Percentiles rank a stretch among this genome's conserved stretches.
phyloP scores from a whole-genome alignment of 208 protist species.

The Acanthamoeba castellanii region DNA sequence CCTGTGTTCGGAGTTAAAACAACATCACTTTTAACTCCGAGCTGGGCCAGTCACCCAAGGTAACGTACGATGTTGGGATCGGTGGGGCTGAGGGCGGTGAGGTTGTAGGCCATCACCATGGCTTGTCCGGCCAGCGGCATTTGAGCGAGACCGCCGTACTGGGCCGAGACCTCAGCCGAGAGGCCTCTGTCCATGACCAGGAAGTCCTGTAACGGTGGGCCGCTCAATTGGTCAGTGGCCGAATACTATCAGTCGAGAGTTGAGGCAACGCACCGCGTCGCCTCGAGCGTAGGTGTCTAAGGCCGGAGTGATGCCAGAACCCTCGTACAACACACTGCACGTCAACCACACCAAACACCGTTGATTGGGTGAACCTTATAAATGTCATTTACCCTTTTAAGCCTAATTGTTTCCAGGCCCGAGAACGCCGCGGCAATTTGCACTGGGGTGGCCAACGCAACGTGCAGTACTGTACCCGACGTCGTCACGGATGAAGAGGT shows the following conservation, averaged over 20 bases:
- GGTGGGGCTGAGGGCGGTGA: constrained; percentile 11
- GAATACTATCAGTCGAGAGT: no score
- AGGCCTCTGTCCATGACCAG: background rate
- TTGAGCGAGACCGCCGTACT: background rate
- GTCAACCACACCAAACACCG: no score
- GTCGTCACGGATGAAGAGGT: constrained; percentile 15
- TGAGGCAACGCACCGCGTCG: background rate
- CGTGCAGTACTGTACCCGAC: background rate
- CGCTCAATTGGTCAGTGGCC: no score
- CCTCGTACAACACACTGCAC: no score
- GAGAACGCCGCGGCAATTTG: no score
- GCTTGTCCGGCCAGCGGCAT: background rate
- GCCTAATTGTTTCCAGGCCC: no score
- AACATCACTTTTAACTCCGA: background rate
- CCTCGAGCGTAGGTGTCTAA: no score
- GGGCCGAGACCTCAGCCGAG: background rate
- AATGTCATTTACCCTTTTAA: no score
- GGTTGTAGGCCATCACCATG: constrained; percentile 33
- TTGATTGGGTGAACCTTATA: no score
- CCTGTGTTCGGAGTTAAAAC: background rate
- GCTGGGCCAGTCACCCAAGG: no score
- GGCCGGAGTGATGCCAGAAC: no score
- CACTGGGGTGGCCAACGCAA: no score
- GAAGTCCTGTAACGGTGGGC: background rate
- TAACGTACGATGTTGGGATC: background rate